phyloP scores from a whole-genome alignment of 768 basidiomycete genomes.

The Pleurotus tuoliensis region DNA sequence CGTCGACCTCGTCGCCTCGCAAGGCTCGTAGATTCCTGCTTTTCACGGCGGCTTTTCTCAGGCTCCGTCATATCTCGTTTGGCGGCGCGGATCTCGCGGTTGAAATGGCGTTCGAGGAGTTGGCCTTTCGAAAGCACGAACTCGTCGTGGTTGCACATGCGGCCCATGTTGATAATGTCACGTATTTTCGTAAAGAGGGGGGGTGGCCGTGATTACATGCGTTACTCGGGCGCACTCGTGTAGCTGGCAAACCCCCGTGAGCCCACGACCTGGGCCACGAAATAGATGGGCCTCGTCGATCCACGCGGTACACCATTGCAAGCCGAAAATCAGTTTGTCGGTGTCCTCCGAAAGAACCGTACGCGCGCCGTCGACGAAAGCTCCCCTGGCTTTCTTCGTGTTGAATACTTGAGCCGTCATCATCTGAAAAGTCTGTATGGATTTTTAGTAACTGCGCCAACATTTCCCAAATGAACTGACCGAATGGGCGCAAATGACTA shows the following conservation, averaged over 20 bases:
- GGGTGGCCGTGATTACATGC: slow-evolving; percentile 11
- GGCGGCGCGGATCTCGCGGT: background rate
- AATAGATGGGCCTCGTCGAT: slow-evolving; percentile 15
- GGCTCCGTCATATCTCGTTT: background rate
- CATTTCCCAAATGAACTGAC: background rate
- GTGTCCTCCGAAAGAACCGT: no score
- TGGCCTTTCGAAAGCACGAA: background rate
- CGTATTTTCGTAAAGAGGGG: slow-evolving; percentile 2
- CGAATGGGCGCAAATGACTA: slow-evolving; percentile 1
- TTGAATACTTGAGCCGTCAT: background rate
- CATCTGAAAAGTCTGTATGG: background rate
- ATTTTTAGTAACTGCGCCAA: background rate
- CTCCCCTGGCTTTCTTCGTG: background rate
- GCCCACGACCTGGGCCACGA: slow-evolving; percentile 6
- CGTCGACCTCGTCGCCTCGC: background rate
- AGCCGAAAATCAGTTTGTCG: background rate
- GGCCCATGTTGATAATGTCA: slow-evolving; percentile 6
- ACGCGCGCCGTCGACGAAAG: no score
- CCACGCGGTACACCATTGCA: background rate
- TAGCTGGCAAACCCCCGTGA: slow-evolving; percentile 6
- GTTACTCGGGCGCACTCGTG: background rate
- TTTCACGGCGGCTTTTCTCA: background rate
- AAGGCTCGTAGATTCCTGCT: background rate
- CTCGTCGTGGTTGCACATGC: background rate
- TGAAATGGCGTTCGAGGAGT: background rate